phyloP scores from a whole-genome alignment of 2,329 filamentous ascomycete species.

The Pezicula neosporulosa region DNA sequence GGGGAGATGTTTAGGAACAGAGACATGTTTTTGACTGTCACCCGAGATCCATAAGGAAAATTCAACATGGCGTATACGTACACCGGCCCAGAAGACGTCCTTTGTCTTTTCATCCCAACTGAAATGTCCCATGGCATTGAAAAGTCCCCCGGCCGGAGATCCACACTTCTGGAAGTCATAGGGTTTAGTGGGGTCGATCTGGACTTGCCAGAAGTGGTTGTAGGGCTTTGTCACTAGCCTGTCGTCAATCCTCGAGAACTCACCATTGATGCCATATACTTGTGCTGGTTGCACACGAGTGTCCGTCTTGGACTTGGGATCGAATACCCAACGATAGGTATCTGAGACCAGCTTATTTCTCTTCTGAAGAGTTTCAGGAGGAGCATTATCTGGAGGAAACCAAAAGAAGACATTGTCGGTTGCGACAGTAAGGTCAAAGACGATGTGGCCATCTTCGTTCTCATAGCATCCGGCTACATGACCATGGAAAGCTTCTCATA shows the following conservation, averaged over 20 bases:
- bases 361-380: constrained; percentile 18
- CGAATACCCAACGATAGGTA: constrained; percentile 28
- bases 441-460: constrained; percentile 39
- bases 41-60: too few relatives aligned
- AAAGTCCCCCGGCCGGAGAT: constrained; percentile 15
- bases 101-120: constrained; percentile 11
- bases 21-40: too few relatives aligned
- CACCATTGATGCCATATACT: constrained; percentile 15
- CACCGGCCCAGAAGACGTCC: constrained; percentile 23
- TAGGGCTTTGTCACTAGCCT: constrained; percentile 14
- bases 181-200: constrained; percentile 13
- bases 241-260: constrained; percentile 21
- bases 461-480: constrained; percentile 47
- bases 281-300: constrained; percentile 11
- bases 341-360: constrained; percentile 22
- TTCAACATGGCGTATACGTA: too few relatives aligned
- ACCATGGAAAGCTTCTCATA: constrained; percentile 20
- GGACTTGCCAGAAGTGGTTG: constrained; percentile 19
- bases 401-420: constrained; percentile 20
- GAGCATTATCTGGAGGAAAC: constrained; percentile 15
- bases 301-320: constrained; percentile 17
- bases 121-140: constrained; percentile 19
- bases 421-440: constrained; percentile 18
- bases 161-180: constrained; percentile 24
- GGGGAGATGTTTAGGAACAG: too few relatives aligned